Evolutionary conservation across 2,329 filamentous ascomycete genomes (phyloP).

Genomic region (Botrytis aclada): DNA sequence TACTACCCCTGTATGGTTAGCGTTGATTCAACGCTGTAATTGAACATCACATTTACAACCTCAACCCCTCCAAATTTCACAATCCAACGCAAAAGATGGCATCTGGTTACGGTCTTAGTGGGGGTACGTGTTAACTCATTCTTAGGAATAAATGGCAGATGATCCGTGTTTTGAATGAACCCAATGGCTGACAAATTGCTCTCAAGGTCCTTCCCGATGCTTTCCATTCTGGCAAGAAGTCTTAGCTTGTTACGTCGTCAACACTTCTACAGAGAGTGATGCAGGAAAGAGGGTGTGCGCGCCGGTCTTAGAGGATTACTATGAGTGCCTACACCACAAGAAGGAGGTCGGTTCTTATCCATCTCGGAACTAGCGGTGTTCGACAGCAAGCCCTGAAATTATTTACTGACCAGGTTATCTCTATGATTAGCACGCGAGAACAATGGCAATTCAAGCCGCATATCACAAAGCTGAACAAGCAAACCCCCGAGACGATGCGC

Average conservation of each 20-base stretch:
- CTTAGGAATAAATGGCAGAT: not conserved
- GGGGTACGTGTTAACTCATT: conserved; percentile 57
- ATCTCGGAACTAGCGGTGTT: not conserved
- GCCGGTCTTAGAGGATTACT: conserved; percentile 89
- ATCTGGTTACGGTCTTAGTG: conserved; percentile 78
- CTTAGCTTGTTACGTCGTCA: conserved; percentile 96
- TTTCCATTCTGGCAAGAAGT: conserved; percentile 99
- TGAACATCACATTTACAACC: conserved; percentile 31
- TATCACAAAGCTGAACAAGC: conserved; percentile 77
- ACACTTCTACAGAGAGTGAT: conserved; percentile 74
- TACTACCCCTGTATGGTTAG: conserved; percentile 1
- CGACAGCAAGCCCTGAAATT: not conserved
- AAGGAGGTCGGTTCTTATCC: conserved; percentile 74
- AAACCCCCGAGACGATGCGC: conserved; percentile 74
- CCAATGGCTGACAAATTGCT: conserved; percentile 31
- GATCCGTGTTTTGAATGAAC: not conserved
- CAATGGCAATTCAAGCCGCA: conserved; percentile 74
- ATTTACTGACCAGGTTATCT: not conserved
- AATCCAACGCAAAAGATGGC: conserved; percentile 54
- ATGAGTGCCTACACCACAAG: conserved; percentile 97
- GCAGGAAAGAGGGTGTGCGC: conserved; percentile 85
- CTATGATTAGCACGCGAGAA: conserved; percentile 62
- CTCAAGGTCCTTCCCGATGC: conserved; percentile 60
- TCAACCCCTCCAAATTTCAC: conserved; percentile 20
- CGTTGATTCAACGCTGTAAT: conserved; percentile 1